Conservation (phyloP, 441 rosid species). For the Corymbia citriodora region DNA sequence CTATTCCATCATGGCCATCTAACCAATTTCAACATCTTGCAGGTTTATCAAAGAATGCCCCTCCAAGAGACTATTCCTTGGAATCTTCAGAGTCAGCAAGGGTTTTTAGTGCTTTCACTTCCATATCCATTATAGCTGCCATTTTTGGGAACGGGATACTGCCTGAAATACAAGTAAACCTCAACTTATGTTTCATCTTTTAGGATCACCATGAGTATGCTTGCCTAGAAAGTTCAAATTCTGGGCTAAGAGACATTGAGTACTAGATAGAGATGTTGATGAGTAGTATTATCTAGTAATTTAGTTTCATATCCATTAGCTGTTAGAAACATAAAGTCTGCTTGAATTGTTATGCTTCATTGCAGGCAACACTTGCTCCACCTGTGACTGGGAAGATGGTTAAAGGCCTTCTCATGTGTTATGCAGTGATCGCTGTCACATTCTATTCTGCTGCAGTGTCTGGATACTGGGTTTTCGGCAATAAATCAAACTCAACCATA, state of each 20-base stretch:
- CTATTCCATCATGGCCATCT: background rate
- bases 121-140: constrained; percentile 85
- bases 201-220: background rate
- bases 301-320: background rate
- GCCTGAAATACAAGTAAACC: constrained; percentile 81
- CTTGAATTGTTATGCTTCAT: background rate
- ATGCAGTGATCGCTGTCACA: constrained; percentile 59
- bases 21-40: background rate
- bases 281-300: background rate
- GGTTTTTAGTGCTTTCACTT: constrained; percentile 73
- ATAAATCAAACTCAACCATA: constrained; percentile 65
- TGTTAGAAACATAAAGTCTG: background rate
- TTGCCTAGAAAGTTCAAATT: background rate
- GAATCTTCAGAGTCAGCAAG: constrained; percentile 52
- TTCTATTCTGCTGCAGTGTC: constrained; percentile 78
- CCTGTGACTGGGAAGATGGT: constrained; percentile 98
- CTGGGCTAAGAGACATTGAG: background rate
- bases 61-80: constrained; percentile 56
- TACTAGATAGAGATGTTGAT: background rate
- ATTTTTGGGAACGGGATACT: constrained; percentile 88
- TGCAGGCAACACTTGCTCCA: constrained; percentile 91
- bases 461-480: constrained; percentile 84
- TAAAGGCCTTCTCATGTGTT: constrained; percentile 83
- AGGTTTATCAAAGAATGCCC: constrained; percentile 66
- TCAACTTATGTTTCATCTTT: background rate